phyloP scores from a whole-genome alignment of 768 basidiomycete genomes.

The Hirschioporus abietinus region DNA sequence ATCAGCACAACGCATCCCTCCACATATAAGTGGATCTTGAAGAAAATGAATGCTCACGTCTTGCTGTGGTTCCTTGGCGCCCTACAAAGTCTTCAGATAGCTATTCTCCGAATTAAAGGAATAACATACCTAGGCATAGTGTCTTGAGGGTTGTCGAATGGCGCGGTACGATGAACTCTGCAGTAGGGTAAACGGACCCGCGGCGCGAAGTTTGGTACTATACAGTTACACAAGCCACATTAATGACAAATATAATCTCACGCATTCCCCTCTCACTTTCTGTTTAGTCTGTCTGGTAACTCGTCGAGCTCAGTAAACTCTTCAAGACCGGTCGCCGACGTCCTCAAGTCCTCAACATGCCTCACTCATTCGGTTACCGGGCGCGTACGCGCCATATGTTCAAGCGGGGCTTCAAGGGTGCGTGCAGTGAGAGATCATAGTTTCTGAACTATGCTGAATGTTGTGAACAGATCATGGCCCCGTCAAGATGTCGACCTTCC shows the following conservation, averaged over 20 bases:
- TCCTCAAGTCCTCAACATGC: conserved; percentile 73
- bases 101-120: conserved; percentile 4
- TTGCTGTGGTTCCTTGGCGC: conserved; percentile 90
- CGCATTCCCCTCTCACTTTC: conserved; percentile 6
- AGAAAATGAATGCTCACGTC: conserved; percentile 69
- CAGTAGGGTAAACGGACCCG: conserved; percentile 6
- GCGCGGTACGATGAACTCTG: conserved; percentile 20
- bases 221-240: conserved; percentile 4
- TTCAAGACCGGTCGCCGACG: conserved; percentile 6
- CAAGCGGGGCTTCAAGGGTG: conserved; percentile 98
- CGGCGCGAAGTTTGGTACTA: conserved; percentile 3
- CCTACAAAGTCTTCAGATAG: conserved; percentile 39
- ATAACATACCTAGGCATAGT: conserved; percentile 79
- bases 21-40: conserved; percentile 62
- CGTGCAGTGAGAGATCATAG: conserved; percentile 22
- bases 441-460: background rate
- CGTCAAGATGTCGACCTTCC: conserved; percentile 87
- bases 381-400: conserved; percentile 99
- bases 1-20: conserved; percentile 64
- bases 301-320: background rate
- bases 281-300: conserved; percentile 3
- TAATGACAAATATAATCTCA: background rate
- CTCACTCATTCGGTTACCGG: conserved; percentile 99
- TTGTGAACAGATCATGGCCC: conserved; percentile 70
- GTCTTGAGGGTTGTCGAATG: conserved; percentile 49